These are phyloP conservation scores for Eucalyptus shirleyi DNA, from an alignment of 345 rosid species.

Conservation along the genomic window DNA sequence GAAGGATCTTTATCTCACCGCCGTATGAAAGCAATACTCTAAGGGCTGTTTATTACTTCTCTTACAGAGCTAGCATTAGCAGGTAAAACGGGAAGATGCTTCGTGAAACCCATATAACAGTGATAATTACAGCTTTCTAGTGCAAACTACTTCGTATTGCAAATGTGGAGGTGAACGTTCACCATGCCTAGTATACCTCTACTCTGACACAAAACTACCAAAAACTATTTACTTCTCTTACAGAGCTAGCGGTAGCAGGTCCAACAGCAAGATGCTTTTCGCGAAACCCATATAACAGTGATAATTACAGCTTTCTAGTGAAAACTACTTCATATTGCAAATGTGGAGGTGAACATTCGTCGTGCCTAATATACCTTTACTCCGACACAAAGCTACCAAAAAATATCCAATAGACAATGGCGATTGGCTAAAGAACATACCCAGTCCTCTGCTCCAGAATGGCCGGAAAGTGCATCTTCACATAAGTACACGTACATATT, in stretches of 20 bases:
- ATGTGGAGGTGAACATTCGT: neutral
- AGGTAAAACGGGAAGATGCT: neutral
- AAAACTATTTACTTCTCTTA: neutral
- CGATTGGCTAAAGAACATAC: constrained; percentile 6
- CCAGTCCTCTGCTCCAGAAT: constrained; percentile 90
- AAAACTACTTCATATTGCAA: neutral
- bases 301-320: neutral
- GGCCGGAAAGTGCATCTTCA: constrained; percentile 97
- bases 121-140: neutral
- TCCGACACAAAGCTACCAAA: neutral
- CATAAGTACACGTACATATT: constrained; percentile 81
- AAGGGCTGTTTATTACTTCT: neutral
- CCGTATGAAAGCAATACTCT: too few relatives aligned
- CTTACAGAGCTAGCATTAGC: neutral
- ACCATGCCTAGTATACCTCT: neutral
- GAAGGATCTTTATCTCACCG: too few relatives aligned
- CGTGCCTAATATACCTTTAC: neutral
- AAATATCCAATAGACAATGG: neutral
- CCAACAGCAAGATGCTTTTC: neutral
- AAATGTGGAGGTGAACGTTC: neutral
- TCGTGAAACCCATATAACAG: neutral
- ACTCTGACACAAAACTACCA: neutral
- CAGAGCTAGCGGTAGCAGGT: neutral
- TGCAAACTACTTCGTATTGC: neutral
- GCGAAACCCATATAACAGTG: neutral